phyloP scores from a whole-genome alignment of 768 basidiomycete genomes.

The Serendipita vermifera region DNA sequence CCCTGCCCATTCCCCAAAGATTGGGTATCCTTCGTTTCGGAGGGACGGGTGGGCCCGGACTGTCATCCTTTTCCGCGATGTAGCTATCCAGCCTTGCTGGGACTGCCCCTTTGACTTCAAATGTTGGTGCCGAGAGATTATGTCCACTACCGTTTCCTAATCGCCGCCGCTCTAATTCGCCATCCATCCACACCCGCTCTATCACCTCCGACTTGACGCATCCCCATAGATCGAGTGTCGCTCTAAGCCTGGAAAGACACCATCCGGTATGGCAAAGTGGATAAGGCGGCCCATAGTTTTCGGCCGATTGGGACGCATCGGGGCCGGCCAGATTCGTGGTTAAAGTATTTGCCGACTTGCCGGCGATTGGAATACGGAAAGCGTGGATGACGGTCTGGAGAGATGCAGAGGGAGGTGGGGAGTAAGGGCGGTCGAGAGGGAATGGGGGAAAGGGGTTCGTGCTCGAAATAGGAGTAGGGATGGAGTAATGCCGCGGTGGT shows the following conservation, averaged over 20 bases:
- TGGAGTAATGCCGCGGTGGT: neutral
- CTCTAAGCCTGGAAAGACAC: slow-evolving; percentile 68
- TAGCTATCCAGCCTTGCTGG: slow-evolving; percentile 16
- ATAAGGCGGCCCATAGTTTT: slow-evolving; percentile 36
- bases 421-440: slow-evolving; percentile 23
- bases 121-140: slow-evolving; percentile 32
- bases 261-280: slow-evolving; percentile 77
- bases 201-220: slow-evolving; percentile 73
- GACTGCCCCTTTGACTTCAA: slow-evolving; percentile 25
- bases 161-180: neutral
- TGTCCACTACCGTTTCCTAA: too few relatives aligned
- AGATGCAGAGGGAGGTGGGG: slow-evolving; percentile 41
- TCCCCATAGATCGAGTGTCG: slow-evolving; percentile 88
- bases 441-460: slow-evolving; percentile 23
- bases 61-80: neutral
- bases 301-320: too few relatives aligned
- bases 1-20: neutral
- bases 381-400: slow-evolving; percentile 42
- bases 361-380: slow-evolving; percentile 12
- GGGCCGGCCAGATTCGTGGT: slow-evolving; percentile 25
- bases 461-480: neutral
- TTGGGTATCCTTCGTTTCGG: neutral
- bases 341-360: slow-evolving; percentile 19
- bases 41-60: neutral
- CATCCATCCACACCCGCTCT: slow-evolving; percentile 87